Evolutionary conservation across 176 grass and related monocot genomes (phyloP), one percentile per base, ranked within the genome.

Genomic region (Olyra latifolia): DNA sequence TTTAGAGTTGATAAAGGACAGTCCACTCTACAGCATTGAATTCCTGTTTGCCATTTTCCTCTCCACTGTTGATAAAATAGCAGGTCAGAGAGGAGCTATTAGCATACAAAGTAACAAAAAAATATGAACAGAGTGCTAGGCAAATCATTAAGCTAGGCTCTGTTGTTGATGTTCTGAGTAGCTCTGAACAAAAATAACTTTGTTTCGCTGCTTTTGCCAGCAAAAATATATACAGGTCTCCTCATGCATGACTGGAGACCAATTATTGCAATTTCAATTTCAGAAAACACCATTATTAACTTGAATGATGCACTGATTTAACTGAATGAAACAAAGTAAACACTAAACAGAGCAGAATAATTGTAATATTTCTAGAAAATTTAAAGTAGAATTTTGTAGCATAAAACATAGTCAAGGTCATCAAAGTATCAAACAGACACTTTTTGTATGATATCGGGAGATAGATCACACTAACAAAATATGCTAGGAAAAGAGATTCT

Each of bases 1-100:
- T 84, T 91, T 69, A 99, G 80, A 62, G 93, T 91, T 77, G 86
- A 65, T 13, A 91, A 89, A 84, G 96, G 93, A 68, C 85, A 91
- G 84, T 99, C 96, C 63, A 67, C 86, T 66, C 78, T 89, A 87
- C 86, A 90, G 83, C 96, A 99, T 64, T 35, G 86, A 85, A 99
- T 99, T 77, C 93, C 93, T 76, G 90, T 91, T 92, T 95, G 96
- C 96, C 96, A 99, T 81, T 99, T 95, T 57, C 92, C 96, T 82
- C 96, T 95, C 96, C 96, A 95, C 96, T 99, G 78, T 72, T 88
- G 40, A 28, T 61, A 62, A 75, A 43, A 72, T 28, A 23, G 54
- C 10, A 63, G 71, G 41, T 52, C 61, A 81, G 28, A 49, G 56
- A 63, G 43, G 39, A 78, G 43, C n/a, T 29, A 74, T 60, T 65